phyloP scores from a whole-genome alignment of 225 moss, liverwort and hornwort species.

The Antitrichia curtipendula region DNA sequence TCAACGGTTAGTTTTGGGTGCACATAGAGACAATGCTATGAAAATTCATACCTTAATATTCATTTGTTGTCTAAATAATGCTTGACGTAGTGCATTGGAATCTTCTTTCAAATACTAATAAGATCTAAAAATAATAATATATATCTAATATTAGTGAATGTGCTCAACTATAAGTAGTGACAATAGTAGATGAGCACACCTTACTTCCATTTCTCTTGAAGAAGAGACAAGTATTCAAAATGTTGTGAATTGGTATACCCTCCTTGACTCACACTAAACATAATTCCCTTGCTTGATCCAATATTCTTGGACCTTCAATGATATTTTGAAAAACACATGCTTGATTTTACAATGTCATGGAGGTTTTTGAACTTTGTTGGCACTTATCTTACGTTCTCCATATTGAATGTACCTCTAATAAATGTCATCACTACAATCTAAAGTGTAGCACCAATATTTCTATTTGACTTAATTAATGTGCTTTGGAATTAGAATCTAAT shows the following conservation, averaged over 20 bases:
- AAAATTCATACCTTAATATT: background rate
- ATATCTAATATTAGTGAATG: too few relatives aligned
- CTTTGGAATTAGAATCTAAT: background rate
- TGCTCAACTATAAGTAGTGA: too few relatives aligned
- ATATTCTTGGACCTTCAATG: background rate
- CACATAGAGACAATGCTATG: background rate
- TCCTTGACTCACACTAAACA: background rate
- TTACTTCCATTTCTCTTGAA: too few relatives aligned
- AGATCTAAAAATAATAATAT: too few relatives aligned
- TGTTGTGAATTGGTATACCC: background rate
- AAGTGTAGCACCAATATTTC: background rate
- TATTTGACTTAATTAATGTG: background rate
- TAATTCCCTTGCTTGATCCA: background rate
- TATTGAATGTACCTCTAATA: background rate
- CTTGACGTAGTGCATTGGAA: accelerated
- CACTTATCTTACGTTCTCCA: background rate
- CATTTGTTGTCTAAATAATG: background rate
- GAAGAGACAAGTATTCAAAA: background rate
- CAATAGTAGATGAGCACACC: too few relatives aligned
- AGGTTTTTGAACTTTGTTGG: background rate
- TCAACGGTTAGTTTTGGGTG: accelerated
- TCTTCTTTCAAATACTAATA: background rate
- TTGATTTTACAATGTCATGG: accelerated
- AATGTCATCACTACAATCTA: background rate
- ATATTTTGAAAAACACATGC: background rate